Percentiles rank a stretch among this genome's conserved stretches.
Evolutionary conservation across 306 rosid genomes (phyloP).

Genomic region (Herpetospermum pedunculosum): DNA sequence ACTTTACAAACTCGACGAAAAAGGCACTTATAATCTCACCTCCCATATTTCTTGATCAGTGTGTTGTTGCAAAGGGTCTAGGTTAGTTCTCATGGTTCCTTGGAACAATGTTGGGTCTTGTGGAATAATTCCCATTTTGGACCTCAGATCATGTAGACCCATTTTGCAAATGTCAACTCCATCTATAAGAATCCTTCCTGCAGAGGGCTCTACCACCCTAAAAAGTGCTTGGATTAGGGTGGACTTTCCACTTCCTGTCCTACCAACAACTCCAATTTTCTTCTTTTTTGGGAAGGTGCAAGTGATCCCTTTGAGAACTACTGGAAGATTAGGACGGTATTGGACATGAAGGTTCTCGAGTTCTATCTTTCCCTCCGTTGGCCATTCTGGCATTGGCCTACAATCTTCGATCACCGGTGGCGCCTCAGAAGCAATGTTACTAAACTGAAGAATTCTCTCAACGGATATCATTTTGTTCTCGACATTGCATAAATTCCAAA

Average conservation of each 20-base stretch:
- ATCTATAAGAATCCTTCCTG: slow-evolving; percentile 49
- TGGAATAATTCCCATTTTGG: slow-evolving; percentile 63
- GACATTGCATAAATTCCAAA: slow-evolving; percentile 85
- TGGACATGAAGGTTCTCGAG: slow-evolving; percentile 45
- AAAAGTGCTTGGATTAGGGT: slow-evolving; percentile 78
- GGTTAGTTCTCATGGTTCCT: slow-evolving; percentile 56
- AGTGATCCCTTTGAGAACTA: slow-evolving; percentile 65
- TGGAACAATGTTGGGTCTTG: slow-evolving; percentile 67
- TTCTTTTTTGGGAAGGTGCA: slow-evolving; percentile 52
- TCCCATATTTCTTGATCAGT: slow-evolving; percentile 58
- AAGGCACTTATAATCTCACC: slow-evolving; percentile 27
- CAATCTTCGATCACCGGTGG: slow-evolving; percentile 36
- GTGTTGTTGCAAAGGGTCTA: slow-evolving; percentile 61
- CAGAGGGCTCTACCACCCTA: slow-evolving; percentile 55
- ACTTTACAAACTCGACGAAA: background rate
- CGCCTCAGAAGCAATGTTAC: slow-evolving; percentile 56
- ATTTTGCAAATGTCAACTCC: slow-evolving; percentile 45
- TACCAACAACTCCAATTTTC: slow-evolving; percentile 68
- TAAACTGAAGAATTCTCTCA: slow-evolving; percentile 70
- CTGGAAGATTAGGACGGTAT: slow-evolving; percentile 51
- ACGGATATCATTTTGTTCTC: slow-evolving; percentile 92
- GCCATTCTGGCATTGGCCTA: slow-evolving; percentile 70
- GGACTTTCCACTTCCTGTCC: slow-evolving; percentile 87
- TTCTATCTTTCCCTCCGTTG: slow-evolving; percentile 50
- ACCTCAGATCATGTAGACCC: slow-evolving; percentile 69